Base-by-base conservation (phyloP, 305 asterid genomes). In the Andrographis paniculata region DNA sequence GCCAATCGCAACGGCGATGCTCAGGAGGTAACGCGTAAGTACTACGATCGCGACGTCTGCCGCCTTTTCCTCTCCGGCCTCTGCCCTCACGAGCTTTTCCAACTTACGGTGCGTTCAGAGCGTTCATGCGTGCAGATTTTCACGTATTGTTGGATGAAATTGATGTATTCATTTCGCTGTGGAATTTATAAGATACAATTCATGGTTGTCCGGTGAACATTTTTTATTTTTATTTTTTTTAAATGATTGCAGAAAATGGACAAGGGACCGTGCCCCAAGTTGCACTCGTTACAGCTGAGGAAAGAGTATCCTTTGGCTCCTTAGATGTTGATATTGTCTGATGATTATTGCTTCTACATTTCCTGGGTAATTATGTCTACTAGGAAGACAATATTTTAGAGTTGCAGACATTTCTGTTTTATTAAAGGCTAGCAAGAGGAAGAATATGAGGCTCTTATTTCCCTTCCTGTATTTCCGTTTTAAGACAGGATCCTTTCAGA, bases 11-110 rank as follows among this genome's bases (percentile, higher is more conserved):
- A 87, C 72, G 96, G 96, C 24, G 96, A 87, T 54, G 76, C 81
- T 5, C 58, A 67, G 58, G 96, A 83, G 72, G 87, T 87, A 33
- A 85, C 84, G 52, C 85, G 96, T 20, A 84, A 84, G 71, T 87
- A 87, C 77, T 78, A 45, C 76, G 95, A 87, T 65, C 96, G 96
- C 20, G 96, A 87, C 46, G 96, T 87, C 17, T 87, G 96, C 65
- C 96, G 96, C 61, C 86, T 87, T 30, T 87, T 56, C 72, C 96
- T 87, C 64, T 72, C 91, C 50, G 96, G 96, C 39, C 91, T 87
- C 14, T 87, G 96, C 70, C 95, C 96, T 53, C 95, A 87, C 72
- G 96, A 87, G 49, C 95, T 87, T 53, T 87, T 87, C 54, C 96
- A 87, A 59, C 93, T 87, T 56, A 87, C 96, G 17, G 96, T 87